phyloP scores from a whole-genome alignment of 768 basidiomycete species.

The Kwoniella newhampshirensis region DNA sequence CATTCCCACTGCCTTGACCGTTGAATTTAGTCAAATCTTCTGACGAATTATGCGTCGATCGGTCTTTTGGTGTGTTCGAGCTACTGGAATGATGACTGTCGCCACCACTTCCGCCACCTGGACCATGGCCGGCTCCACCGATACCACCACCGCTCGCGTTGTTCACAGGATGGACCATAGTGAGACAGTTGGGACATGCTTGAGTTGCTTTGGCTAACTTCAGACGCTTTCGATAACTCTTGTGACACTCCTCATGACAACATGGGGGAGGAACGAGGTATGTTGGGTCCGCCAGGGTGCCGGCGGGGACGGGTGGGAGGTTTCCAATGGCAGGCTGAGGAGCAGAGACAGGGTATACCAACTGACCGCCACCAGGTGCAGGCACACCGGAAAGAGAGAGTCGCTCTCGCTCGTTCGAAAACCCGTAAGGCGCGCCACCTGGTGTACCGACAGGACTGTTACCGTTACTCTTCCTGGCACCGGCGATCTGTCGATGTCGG shows the following conservation, averaged over 20 bases:
- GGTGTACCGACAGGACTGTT: conserved; percentile 45
- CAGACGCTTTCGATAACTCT: conserved; percentile 55
- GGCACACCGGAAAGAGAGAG: conserved; percentile 32
- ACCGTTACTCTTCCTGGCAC: conserved; percentile 43
- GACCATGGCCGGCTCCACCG: conserved; percentile 22
- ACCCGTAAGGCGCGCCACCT: conserved; percentile 32
- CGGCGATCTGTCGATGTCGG: conserved; percentile 63
- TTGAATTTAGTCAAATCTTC: conserved; percentile 48
- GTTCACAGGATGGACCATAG: conserved; percentile 24
- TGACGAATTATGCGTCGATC: conserved; percentile 33
- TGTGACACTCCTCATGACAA: conserved; percentile 58
- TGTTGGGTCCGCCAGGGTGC: conserved; percentile 53
- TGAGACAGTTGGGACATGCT: conserved; percentile 52
- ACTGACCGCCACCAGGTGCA: conserved; percentile 35
- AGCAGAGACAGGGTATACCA: conserved; percentile 52
- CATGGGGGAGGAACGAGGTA: conserved; percentile 55
- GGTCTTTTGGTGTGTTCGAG: conserved; percentile 51
- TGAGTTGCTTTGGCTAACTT: conserved; percentile 54
- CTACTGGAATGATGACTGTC: conserved; percentile 44
- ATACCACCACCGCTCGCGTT: conserved; percentile 10
- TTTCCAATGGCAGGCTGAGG: conserved; percentile 48
- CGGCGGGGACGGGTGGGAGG: conserved; percentile 52
- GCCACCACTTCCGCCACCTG: conserved; percentile 36
- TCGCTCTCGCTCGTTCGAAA: conserved; percentile 47
- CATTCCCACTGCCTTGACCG: conserved; percentile 17